Evolutionary conservation across 2,329 filamentous ascomycete species (phyloP), one percentile per base, ranked within the genome.

Genomic region (Mycosphaerella sp.): DNA sequence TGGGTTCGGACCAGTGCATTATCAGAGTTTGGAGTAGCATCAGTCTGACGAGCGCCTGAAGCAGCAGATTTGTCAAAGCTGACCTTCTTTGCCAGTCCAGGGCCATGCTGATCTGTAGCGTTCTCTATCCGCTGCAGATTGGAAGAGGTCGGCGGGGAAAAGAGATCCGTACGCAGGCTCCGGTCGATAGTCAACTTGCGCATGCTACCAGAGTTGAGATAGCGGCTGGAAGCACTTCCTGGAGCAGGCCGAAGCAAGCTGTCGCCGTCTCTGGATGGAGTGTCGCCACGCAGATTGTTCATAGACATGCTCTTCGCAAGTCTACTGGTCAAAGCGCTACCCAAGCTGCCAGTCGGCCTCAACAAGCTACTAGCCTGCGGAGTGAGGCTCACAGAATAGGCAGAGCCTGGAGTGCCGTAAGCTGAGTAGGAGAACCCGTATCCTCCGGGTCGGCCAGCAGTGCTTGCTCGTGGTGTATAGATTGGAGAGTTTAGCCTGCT

Each of bases 161-260:
- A 84, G 1, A 84, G 69, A 55, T 82, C 85, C 52, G 79, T 89
- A 48, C 87, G 81, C 66, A 98, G 77, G 59, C 85, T 86, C 57
- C 89, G 85, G 70, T 96, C 94, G 67, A 98, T 96, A 47, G 90
- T 86, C 50, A 98, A 79, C 68, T 89, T 90, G 74, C 96, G 96
- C 61, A 95, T 81, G 65, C 80, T 87, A 40, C 81, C 80, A 65
- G 77, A 82, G n/a, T 81, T 79, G 45, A 84, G 85, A 61, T 81
- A 79, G 53, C 84, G 80, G 28, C 79, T 75, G 60, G 81, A 79
- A 52, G 84, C 80, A 32, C 79, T 76, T 39, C 62, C 63, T 7
- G 62, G 60, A 14, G 63, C 88, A 0, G 90, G 89, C 1, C 87
- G 81, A 25, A 96, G 75, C 50, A 96, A 85, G 68, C 88, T 95